Conservation (phyloP, 225 moss, liverwort and hornwort genomes). For the Polytrichum formosum region DNA sequence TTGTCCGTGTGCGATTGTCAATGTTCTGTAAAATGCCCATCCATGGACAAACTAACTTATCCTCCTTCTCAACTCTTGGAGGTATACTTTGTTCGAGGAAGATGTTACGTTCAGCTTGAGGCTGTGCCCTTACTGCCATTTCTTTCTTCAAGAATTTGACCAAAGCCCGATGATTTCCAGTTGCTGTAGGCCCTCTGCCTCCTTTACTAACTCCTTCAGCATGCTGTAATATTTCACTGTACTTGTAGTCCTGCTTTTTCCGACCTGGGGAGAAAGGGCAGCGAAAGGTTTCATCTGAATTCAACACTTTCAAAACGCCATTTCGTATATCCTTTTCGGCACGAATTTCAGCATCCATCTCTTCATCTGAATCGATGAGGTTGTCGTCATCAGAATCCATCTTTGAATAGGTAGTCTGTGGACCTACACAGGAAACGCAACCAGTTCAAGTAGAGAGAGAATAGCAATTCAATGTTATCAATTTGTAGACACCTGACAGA, state of each 20-base stretch:
- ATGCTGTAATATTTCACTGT: constrained; percentile 66
- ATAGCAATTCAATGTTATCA: too few relatives aligned
- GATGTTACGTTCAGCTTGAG: constrained; percentile 53
- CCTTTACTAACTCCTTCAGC: constrained; percentile 55
- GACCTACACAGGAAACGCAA: too few relatives aligned
- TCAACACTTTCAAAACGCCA: constrained; percentile 35
- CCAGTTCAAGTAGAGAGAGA: too few relatives aligned
- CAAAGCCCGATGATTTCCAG: constrained; percentile 67
- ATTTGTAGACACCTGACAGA: too few relatives aligned
- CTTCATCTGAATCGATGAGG: constrained; percentile 35
- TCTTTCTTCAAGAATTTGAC: constrained; percentile 39
- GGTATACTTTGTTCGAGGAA: constrained; percentile 42
- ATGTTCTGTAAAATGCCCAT: constrained; percentile 70
- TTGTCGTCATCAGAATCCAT: constrained; percentile 39
- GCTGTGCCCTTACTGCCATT: constrained; percentile 30
- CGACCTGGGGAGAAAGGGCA: constrained; percentile 70
- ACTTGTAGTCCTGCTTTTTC: constrained; percentile 71
- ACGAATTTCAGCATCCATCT: constrained; percentile 27
- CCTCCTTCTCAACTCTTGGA: constrained; percentile 35
- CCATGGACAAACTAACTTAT: constrained; percentile 68
- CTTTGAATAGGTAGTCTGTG: background rate
- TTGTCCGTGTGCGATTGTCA: constrained; percentile 29
- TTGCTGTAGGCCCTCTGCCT: constrained; percentile 41
- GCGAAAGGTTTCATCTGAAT: constrained; percentile 58
- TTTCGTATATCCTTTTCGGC: constrained; percentile 15